Evolutionary conservation across 495 filamentous ascomycete species (phyloP), one percentile per base, ranked within the genome.

Genomic region (Penicillium coprophilum): DNA sequence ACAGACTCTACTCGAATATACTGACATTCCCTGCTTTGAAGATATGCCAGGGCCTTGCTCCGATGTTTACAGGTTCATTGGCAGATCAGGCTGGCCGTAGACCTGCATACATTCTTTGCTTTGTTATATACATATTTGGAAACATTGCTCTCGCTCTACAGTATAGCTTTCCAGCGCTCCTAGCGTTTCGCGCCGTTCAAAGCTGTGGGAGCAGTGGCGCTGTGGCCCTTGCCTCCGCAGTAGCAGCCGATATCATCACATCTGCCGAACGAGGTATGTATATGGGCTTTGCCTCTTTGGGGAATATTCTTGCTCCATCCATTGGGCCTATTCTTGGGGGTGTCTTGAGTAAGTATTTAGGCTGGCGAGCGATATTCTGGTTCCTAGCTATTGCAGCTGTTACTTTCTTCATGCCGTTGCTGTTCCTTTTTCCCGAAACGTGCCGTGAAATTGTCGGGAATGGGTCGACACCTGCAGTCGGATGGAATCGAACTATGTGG

Each of bases 351-450:
- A 73, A 87, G 53, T 85, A 82, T 46, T 69, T 86, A 2, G 88
- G 86, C 0, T 92, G 89, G 89, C 67, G 80, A 23, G 77, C 81
- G 20, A 86, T 89, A 36, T 94, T 92, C 65, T 91, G 87, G 87
- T 87, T 91, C 59, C 75, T 89, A 8, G 74, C 78, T 34, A 85
- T 89, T 40, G 57, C 82, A 24, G 72, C 79, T 8, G 77, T 67
- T 0, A 66, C 70, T 1, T 72, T 70, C 41, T 65, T 74, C 34
- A 8, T 71, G 8, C 55, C 63, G 1, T 53, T 79, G 9, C n/a
- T 62, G 0, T 46, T 75, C 0, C 66, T 71, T 53, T 68, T 79
- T 24, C 77, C 77, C 0, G 77, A 80, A 52, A 80, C 77, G 1
- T 66, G 65, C 27, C 69, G 78, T 3, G 57, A 47, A 1, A 62